Base-by-base conservation (phyloP, 2,329 filamentous ascomycete species). In the Pseudodiploospora longispora region DNA sequence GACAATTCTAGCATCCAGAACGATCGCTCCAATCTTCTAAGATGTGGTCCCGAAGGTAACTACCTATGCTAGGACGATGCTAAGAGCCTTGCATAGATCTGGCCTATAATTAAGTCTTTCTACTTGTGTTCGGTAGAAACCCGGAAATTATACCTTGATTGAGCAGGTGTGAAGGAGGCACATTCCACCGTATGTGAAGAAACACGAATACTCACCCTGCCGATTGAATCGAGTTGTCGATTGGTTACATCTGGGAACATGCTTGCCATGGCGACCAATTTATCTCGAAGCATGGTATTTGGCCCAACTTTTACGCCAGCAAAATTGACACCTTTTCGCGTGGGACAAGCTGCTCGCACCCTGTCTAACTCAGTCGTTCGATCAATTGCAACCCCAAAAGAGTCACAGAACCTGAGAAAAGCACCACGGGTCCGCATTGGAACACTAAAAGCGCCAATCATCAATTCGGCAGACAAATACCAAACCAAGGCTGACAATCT, bases 401-500 rank as follows among this genome's bases (percentile, higher is more conserved):
- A 83, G 47, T 68, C 71, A 38, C 71, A 76, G 47, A 87, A 89
- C 70, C 71, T 84, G 72, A 77, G 85, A 61, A 70, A 77, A 52
- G 81, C 82, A 40, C 74, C 75, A 45, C 74, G 80, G 54, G 68
- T 73, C 50, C 67, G 70, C 36, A 57, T 72, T 48, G 81, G 80
- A 55, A 75, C 79, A 54, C 79, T 96, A 52, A 80, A 86, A 60
- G 85, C 74, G 27, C 85, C 89, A 47, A 71, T 94, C 57, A 78
- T 95, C 59, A 96, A 97, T 70, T 90, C 91, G 32, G 79, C 87
- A 66, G 93, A 97, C 76, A 95, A 93, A 69, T 94, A 89, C 69
- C 76, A 84, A 64, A 83, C 86, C 62, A 93, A 91, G 72, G 80
- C 86, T 55, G 86, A 95, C 54, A 78, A 83, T 62, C 75, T 97